Conservation (phyloP, 2,329 filamentous ascomycete genomes). For the Calonectria multiphialidica region DNA sequence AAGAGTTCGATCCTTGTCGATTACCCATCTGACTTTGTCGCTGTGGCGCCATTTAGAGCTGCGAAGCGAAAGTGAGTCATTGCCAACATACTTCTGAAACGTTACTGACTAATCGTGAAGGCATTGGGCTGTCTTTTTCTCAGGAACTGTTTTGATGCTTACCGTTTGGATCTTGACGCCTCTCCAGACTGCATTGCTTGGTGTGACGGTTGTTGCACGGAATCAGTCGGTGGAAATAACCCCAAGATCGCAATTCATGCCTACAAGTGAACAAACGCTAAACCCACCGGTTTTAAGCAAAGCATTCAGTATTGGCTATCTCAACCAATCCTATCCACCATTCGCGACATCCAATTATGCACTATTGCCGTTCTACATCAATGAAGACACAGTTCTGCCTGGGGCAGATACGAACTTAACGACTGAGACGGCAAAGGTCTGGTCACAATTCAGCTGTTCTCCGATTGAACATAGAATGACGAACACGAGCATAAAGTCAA, state of each 20-base stretch:
- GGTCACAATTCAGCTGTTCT: neutral
- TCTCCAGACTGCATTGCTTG: neutral
- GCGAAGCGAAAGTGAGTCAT: neutral
- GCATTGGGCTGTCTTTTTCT: neutral
- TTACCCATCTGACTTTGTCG: neutral
- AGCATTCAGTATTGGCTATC: neutral
- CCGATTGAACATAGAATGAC: too few relatives aligned
- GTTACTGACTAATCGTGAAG: neutral
- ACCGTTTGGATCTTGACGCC: neutral
- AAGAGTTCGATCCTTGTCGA: neutral
- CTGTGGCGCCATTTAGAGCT: neutral
- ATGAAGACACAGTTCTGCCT: neutral
- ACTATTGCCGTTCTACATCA: neutral
- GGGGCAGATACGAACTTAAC: neutral
- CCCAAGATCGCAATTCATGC: neutral
- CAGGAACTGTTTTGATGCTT: neutral
- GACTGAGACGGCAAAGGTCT: slow-evolving; percentile 1
- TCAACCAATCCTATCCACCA: neutral
- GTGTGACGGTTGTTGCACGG: neutral
- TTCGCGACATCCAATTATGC: neutral
- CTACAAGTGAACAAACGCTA: neutral
- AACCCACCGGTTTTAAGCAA: neutral
- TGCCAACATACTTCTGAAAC: neutral
- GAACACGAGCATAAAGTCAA: neutral
- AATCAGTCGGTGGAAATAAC: neutral